Percentiles rank a stretch among this genome's conserved stretches.
Evolutionary conservation across 1,284 basidiomycete genomes (phyloP).

Genomic region (Hemileia vastatrix): DNA sequence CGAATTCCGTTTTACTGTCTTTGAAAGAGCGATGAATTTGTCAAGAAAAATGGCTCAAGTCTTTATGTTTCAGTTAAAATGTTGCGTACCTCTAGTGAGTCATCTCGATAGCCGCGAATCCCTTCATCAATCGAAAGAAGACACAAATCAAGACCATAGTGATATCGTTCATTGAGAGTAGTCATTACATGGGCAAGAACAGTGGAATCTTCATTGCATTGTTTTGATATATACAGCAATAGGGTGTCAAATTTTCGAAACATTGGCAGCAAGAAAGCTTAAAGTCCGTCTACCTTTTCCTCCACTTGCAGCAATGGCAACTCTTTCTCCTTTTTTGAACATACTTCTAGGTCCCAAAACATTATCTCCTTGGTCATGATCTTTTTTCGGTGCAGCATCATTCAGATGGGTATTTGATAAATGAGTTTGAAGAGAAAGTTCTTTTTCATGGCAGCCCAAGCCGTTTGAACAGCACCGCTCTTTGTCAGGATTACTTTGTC

Average conservation of each 20-base stretch:
- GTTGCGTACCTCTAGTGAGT: slow-evolving; percentile 72
- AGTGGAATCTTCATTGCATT: slow-evolving; percentile 66
- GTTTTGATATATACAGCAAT: background rate
- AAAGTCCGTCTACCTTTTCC: slow-evolving; percentile 72
- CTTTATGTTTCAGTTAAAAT: background rate
- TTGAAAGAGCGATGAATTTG: background rate
- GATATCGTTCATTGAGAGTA: slow-evolving; percentile 80
- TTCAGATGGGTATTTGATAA: background rate
- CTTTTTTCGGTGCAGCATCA: slow-evolving; percentile 19
- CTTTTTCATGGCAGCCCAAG: background rate
- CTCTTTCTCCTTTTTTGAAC: slow-evolving; percentile 82
- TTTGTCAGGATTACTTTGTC: too few species aligned
- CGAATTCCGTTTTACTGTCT: slow-evolving; percentile 97
- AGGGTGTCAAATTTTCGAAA: slow-evolving; percentile 12
- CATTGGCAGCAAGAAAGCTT: background rate
- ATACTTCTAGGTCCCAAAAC: slow-evolving; percentile 49
- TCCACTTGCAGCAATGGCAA: slow-evolving; percentile 95
- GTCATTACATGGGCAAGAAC: slow-evolving; percentile 97
- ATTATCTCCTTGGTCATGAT: background rate
- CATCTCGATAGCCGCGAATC: slow-evolving; percentile 95
- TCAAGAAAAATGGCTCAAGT: background rate
- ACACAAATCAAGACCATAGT: slow-evolving; percentile 83
- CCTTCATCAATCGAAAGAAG: slow-evolving; percentile 97
- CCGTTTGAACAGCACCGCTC: background rate
- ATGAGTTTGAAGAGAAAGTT: background rate